Evolutionary conservation across 2,329 filamentous ascomycete genomes (phyloP).

Genomic region (Lasiodiplodia gonubiensis): DNA sequence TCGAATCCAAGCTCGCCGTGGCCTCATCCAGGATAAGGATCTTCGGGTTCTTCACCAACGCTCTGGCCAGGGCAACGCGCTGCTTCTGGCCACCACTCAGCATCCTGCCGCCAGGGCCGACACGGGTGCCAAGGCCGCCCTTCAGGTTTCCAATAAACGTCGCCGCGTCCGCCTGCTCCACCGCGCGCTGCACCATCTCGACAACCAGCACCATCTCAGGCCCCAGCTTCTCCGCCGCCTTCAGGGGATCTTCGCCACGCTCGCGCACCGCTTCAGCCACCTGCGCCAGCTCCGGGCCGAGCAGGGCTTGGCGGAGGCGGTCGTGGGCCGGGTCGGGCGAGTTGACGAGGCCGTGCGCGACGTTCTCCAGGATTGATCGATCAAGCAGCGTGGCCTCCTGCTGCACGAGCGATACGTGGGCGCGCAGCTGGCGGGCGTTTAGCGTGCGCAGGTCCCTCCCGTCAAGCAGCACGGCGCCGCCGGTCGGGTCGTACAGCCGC

Average conservation of each 20-base stretch:
- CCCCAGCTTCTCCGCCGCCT: constrained; percentile 52
- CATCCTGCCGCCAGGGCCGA: constrained; percentile 61
- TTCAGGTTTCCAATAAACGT: constrained; percentile 61
- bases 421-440: constrained; percentile 45
- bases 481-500: constrained; percentile 49
- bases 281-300: constrained; percentile 56
- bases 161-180: constrained; percentile 64
- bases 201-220: constrained; percentile 59
- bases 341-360: constrained; percentile 57
- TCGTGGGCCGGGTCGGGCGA: constrained; percentile 41
- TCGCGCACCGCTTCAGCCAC: constrained; percentile 59
- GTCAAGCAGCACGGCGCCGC: constrained; percentile 43
- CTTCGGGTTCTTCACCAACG: constrained; percentile 61
- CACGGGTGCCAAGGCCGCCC: constrained; percentile 53
- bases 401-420: constrained; percentile 52
- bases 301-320: constrained; percentile 54
- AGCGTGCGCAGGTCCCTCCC: constrained; percentile 45
- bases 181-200: constrained; percentile 55
- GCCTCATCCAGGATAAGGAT: constrained; percentile 68
- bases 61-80: constrained; percentile 63
- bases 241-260: constrained; percentile 54
- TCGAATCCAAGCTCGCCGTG: constrained; percentile 65
- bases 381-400: constrained; percentile 60
- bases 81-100: constrained; percentile 66
- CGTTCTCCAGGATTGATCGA: constrained; percentile 60